phyloP scores from a whole-genome alignment of 2,329 filamentous ascomycete species.

The Sporothrix schenckii region DNA sequence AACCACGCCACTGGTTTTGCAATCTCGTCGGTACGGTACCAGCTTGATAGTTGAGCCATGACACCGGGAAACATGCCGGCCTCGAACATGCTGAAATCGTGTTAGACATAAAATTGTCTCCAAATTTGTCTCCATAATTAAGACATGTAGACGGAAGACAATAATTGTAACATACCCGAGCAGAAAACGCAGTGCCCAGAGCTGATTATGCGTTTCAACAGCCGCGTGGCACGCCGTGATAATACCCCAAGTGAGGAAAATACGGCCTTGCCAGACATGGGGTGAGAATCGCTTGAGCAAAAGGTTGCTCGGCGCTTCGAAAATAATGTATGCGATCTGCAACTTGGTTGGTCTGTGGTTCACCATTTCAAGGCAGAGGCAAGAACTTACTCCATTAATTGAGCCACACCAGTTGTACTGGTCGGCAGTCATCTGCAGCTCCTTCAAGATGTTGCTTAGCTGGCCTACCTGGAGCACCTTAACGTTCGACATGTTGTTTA shows the following conservation, averaged over 20 bases:
- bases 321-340: slow-evolving; percentile 32
- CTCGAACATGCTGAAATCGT: slow-evolving; percentile 40
- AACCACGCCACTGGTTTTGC: slow-evolving; percentile 48
- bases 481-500: slow-evolving; percentile 21
- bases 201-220: slow-evolving; percentile 21
- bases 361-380: not conserved
- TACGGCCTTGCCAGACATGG: slow-evolving; percentile 28
- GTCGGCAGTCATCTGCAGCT: slow-evolving; percentile 47
- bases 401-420: slow-evolving; percentile 49
- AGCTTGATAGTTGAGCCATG: slow-evolving; percentile 49
- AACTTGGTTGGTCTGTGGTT: not conserved
- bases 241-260: slow-evolving; percentile 31
- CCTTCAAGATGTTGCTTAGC: slow-evolving; percentile 44
- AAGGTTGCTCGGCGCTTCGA: slow-evolving; percentile 61
- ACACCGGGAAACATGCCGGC: slow-evolving; percentile 50
- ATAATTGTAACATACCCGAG: slow-evolving; percentile 15
- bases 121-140: no score
- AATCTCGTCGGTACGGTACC: slow-evolving; percentile 53
- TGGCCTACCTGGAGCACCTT: slow-evolving; percentile 49
- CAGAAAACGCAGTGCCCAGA: slow-evolving; percentile 27
- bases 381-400: slow-evolving; percentile 45
- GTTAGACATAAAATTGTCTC: not conserved
- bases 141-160: no score
- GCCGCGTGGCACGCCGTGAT: slow-evolving; percentile 26
- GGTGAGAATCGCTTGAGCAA: slow-evolving; percentile 46